Evolutionary conservation across 441 rosid species (phyloP).

Genomic region (Daphne laureola): DNA sequence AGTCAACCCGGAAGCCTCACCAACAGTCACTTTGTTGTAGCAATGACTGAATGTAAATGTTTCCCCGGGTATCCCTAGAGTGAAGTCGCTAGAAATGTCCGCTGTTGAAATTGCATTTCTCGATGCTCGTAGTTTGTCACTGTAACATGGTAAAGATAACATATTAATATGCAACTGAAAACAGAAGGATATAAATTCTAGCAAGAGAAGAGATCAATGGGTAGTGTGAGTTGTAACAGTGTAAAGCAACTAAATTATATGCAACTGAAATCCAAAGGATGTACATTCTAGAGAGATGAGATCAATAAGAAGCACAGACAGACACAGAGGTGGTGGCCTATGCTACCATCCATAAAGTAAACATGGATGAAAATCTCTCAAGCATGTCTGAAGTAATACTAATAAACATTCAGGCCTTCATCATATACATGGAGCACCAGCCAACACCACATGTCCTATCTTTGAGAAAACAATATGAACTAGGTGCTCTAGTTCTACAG

Average conservation of each 20-base stretch:
- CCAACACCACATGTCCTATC: too few species aligned
- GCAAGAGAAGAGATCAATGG: too few species aligned
- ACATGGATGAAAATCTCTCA: too few species aligned
- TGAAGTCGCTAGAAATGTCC: slow-evolving; percentile 69
- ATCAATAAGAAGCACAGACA: slow-evolving; percentile 5
- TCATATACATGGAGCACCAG: too few species aligned
- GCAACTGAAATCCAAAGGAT: not conserved
- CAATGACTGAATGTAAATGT: slow-evolving; percentile 68
- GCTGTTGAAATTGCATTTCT: slow-evolving; percentile 73
- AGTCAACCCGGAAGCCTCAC: slow-evolving; percentile 71
- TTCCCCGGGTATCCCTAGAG: slow-evolving; percentile 69
- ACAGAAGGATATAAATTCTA: too few species aligned
- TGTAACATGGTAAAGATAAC: slow-evolving; percentile 24
- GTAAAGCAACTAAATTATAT: not conserved
- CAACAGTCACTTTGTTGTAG: slow-evolving; percentile 58
- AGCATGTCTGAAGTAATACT: too few species aligned
- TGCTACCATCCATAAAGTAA: too few species aligned
- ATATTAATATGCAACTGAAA: not conserved
- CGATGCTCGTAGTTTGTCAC: slow-evolving; percentile 71
- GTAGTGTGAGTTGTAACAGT: slow-evolving; percentile 19
- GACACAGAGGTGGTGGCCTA: slow-evolving; percentile 2
- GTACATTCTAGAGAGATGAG: not conserved
- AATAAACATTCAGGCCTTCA: too few species aligned
- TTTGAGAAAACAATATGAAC: too few species aligned
- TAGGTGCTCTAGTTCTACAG: too few species aligned